Conservation (phyloP, 768 basidiomycete genomes). For the button mushroom (Agaricus bisporus) region DNA sequence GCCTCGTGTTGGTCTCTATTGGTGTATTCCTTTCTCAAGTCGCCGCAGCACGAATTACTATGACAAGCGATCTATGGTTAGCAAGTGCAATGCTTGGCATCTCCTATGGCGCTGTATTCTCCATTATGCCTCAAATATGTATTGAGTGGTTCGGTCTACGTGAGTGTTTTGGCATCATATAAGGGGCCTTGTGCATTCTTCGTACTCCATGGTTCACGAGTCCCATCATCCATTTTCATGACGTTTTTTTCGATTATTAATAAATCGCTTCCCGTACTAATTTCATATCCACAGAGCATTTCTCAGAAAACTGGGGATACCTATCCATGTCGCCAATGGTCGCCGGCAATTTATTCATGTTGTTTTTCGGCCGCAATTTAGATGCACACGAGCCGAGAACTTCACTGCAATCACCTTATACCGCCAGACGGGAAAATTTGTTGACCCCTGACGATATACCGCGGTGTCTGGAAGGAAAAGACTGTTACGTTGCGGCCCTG, state of each 20-base stretch:
- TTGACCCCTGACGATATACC: constrained; percentile 17
- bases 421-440: neutral
- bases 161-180: constrained; percentile 29
- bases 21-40: constrained; percentile 73
- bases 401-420: neutral
- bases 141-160: constrained; percentile 89
- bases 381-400: constrained; percentile 53
- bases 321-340: constrained; percentile 67
- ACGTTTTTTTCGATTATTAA: neutral
- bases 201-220: neutral
- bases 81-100: constrained; percentile 48
- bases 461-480: constrained; percentile 50
- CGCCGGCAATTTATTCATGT: constrained; percentile 79
- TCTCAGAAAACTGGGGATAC: constrained; percentile 86
- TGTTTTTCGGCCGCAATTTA: constrained; percentile 75
- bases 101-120: constrained; percentile 70
- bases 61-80: constrained; percentile 62
- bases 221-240: neutral
- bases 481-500: constrained; percentile 56
- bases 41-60: constrained; percentile 45
- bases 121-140: constrained; percentile 66
- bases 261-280: neutral
- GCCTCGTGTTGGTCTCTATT: constrained; percentile 58
- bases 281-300: constrained; percentile 25
- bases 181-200: neutral